Base-by-base conservation (phyloP, 805 yeast species). In the Wickerhamomyces alni region DNA sequence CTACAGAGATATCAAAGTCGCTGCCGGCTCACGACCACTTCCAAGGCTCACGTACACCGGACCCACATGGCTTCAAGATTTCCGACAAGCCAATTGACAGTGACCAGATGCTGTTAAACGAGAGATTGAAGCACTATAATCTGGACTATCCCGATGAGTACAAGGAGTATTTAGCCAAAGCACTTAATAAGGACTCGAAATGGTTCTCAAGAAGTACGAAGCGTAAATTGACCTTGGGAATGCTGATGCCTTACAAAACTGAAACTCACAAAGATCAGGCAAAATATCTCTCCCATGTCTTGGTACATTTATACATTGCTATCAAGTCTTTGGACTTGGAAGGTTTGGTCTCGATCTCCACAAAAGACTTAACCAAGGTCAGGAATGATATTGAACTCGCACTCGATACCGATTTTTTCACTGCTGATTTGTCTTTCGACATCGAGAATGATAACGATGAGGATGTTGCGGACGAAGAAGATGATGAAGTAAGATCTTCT, bases 301-400 rank as follows among this genome's bases (percentile, higher is more conserved):
- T 89, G 25, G 73, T 82, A 2, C 87, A 86, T 58, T 59, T 93
- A 16, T 85, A 85, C 57, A 76, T 86, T 40, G 87, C 96, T 9
- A 72, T 86, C 35, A 71, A 75, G 41, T 75, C 93, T 3, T 65
- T 82, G 45, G 95, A 87, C 56, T 65, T 87, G 13, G 82, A 77
- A 51, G 91, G 95, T 2, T 65, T 74, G 8, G 65, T 87, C 17
- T 71, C 77, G 3, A 75, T 85, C 11, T 75, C 84, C 10, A 78
- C 85, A 10, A 75, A 74, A 43, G 94, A 85, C 50, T 64, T 85
- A 41, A 78, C 84, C 1, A 58, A 61, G 4, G 57, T 67, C 12
- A 63, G 57, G 42, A 46, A 48, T 24, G 69, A 65, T 39, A 50
- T 66, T 18, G 77, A 74, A 38, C 54, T 76, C 42, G 74, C 77